Conservation (phyloP, 371 early-diverging fungal genomes). For the Rhizopus sp. region DNA sequence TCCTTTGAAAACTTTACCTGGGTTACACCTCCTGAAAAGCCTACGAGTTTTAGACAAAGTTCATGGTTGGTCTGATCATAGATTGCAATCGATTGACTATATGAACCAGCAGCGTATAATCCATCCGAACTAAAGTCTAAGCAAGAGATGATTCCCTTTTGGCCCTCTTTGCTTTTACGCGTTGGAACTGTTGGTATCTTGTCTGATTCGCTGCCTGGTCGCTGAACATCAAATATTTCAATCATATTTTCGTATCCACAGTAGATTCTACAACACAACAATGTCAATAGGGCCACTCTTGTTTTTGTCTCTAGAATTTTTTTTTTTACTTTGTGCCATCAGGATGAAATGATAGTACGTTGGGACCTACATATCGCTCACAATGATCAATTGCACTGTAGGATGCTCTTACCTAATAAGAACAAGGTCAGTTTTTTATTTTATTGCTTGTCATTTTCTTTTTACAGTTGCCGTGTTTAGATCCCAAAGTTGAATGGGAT, state of each 20-base stretch:
- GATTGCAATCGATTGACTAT: conserved; percentile 62
- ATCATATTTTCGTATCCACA: conserved; percentile 72
- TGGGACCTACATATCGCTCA: conserved; percentile 68
- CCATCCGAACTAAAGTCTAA: conserved; percentile 70
- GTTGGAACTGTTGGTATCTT: conserved; percentile 60
- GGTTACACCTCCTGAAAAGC: conserved; percentile 42
- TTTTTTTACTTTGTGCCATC: conserved; percentile 67
- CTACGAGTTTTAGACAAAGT: conserved; percentile 52
- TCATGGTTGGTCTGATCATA: conserved; percentile 62
- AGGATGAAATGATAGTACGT: conserved; percentile 59
- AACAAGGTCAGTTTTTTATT: background rate
- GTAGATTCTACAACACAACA: conserved; percentile 52
- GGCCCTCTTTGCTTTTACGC: conserved; percentile 63
- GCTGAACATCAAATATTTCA: conserved; percentile 64
- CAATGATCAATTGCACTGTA: conserved; percentile 67
- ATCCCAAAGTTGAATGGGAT: conserved; percentile 76
- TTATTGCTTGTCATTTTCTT: conserved; percentile 1
- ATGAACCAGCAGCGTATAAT: conserved; percentile 72
- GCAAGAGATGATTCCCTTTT: conserved; percentile 70
- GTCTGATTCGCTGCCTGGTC: conserved; percentile 46
- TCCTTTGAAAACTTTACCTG: conserved; percentile 67
- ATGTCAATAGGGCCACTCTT: background rate
- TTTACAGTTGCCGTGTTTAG: conserved; percentile 59
- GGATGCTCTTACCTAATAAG: conserved; percentile 52
- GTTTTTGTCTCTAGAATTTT: background rate